Evolutionary conservation across 169 alveolate genomes (phyloP), one percentile per base, ranked within the genome.

Genomic region (Babesia bigemina): DNA sequence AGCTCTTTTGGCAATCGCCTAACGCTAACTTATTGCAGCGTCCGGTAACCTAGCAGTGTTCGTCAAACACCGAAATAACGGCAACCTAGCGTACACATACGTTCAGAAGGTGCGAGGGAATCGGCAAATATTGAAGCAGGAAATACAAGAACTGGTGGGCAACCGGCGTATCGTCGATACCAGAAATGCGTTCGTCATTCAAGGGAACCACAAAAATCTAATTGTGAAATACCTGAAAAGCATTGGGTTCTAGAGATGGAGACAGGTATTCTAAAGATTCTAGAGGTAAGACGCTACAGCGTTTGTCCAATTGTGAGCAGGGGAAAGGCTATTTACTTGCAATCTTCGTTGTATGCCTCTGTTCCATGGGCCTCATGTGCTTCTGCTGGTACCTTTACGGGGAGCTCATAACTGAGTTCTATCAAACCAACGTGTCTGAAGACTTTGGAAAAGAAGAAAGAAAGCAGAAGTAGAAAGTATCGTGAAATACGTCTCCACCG

Each of bases 21-120:
- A 9, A 29, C 62, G 26, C 62, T 42, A 48, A 19, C n/a, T 33
- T 1, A 24, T 39, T 45, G 22, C 58, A 89, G 93, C 91, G 17
- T 89, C 93, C 2, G 93, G 84, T 21, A 89, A 89, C 69, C 69
- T 89, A 52, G 91, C 93, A n/a, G 92, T 89, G 28, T 89, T 89
- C 60, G 87, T 89, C 48, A 89, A 85, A 61, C 70, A 89, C 79
- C 67, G 84, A 26, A 85, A 89, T 55, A 89, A 85, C 63, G 85
- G 79, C 26, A 89, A 89, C 52, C 63, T 79, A 69, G 93, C 85
- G 26, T 85, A 77, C 42, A 89, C 94, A 13, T 86, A 83, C 48
- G 86, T 89, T 36, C 70, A 89, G 50, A 89, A 89, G 66, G 84
- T 85, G 22, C 86, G 83, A 63, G 94, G 94, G 39, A 89, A 86